Evolutionary conservation across 2,329 filamentous ascomycete genomes (phyloP), one percentile per base, ranked within the genome.

Genomic region (Akanthomyces uredinophilus): DNA sequence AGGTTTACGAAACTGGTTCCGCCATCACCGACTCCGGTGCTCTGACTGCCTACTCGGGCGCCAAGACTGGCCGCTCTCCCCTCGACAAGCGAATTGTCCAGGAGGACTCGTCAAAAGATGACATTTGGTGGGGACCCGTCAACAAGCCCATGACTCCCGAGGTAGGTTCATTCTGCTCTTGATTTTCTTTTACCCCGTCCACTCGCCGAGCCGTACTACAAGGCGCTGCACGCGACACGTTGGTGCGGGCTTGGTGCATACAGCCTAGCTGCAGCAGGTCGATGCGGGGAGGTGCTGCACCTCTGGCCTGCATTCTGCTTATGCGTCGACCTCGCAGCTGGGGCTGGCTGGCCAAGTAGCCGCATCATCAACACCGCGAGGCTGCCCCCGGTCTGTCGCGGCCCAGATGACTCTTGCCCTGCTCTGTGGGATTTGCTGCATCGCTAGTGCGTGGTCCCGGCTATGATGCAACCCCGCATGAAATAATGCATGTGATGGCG

Each of bases 131-230:
- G 95, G 95, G 95, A 72, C 94, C 95, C 62, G 95, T 99, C 70
- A 99, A 99, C 85, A 98, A 98, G 87, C 91, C 94, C 74, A 99
- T 99, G 95, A 88, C 87, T 69, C 86, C 92, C 71, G 93, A 98
- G 78, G 95, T 98, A 89, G 87, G 68, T 46, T 64, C 32, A 50
- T 63, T 61, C 63, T 41, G 60, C 56, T 60, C 43, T 61, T 64
- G 52, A 61, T 53, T 55, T 64, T 54, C 60, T 46, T 64, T 58
- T 59, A 8, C 54, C 61, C 35, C 50, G 41, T 54, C 35, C n/a
- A 50, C 32, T 32, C 32, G 44, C 24, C 47, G 56, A 50, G 46
- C 8, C 32, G 37, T 46, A 13, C 16, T 18, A 20, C 24, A 8
- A 11, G 41, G 43, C 58, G 50, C 22, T 27, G 58, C 58, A 53